A percentile compares a stretch with the other conserved stretches of the same genome.
These are phyloP conservation scores for Yamadazyma dushanensis DNA, from an alignment of 1,139 yeast genomes.

Conservation along the genomic window DNA sequence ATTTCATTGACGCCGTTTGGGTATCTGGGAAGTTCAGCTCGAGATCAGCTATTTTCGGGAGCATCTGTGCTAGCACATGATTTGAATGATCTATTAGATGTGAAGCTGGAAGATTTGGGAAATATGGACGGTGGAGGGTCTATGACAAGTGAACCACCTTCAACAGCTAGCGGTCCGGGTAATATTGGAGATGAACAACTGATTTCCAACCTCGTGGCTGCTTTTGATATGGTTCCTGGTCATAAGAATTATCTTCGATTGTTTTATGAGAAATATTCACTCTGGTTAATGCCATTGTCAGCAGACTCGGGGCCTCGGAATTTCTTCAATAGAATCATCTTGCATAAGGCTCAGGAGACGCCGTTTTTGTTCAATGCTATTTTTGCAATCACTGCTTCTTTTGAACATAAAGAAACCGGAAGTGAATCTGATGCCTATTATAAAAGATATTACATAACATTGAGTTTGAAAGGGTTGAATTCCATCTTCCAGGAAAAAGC, in stretches of 20 bases:
- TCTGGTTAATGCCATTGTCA: conserved; percentile 20
- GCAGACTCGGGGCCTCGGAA: conserved; percentile 16
- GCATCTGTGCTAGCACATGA: conserved; percentile 17
- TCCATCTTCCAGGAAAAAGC: conserved; percentile 13
- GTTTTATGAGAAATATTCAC: conserved; percentile 18
- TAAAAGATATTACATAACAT: conserved; percentile 12
- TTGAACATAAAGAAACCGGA: conserved; percentile 14
- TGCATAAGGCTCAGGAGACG: conserved; percentile 15
- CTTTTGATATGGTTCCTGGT: conserved; percentile 16
- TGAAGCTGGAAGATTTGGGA: conserved; percentile 7
- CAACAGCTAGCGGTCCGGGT: neutral
- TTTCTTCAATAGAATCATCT: conserved; percentile 15
- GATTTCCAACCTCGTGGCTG: conserved; percentile 10
- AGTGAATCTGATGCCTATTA: conserved; percentile 13
- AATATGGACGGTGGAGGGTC: neutral
- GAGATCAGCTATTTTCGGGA: conserved; percentile 12
- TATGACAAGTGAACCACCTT: neutral
- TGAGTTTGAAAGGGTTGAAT: conserved; percentile 16
- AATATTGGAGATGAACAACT: neutral
- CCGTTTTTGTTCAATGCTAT: conserved; percentile 19
- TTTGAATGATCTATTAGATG: conserved; percentile 14
- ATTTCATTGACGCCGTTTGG: too few species aligned
- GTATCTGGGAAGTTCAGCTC: too few species aligned
- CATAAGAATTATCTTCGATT: conserved; percentile 16
- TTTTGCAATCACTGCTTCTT: conserved; percentile 18